These are phyloP conservation scores for Irpex rosettiformis DNA, from an alignment of 1,284 basidiomycete genomes.

Conservation along the genomic window DNA sequence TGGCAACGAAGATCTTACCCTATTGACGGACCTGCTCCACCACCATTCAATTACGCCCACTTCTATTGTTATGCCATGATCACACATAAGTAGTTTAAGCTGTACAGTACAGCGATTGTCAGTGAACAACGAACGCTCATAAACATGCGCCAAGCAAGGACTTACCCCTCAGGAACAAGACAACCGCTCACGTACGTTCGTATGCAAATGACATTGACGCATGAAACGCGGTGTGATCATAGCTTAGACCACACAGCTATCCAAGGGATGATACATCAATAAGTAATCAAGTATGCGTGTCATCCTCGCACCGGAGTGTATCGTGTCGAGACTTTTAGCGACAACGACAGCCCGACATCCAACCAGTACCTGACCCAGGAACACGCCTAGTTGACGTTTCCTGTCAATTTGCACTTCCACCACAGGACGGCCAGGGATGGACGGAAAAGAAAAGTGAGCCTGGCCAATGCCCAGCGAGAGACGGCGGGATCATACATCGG, in stretches of 20 bases:
- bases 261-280: background rate
- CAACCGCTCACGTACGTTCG: background rate
- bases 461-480: no score
- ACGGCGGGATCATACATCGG: background rate
- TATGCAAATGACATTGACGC: background rate
- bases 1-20: background rate
- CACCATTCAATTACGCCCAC: no score
- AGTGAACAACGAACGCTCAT: background rate
- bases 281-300: background rate
- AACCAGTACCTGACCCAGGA: background rate
- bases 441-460: no score
- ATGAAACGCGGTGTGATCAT: background rate
- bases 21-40: background rate
- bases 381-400: background rate
- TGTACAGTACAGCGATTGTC: no score
- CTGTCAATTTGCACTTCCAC: background rate
- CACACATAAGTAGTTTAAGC: no score
- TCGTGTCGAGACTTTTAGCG: background rate
- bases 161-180: background rate
- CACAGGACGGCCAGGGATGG: no score
- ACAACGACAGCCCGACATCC: background rate
- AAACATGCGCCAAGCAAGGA: background rate
- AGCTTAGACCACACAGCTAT: background rate
- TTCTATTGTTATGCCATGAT: no score
- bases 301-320: no score